Evolutionary conservation across 1,284 basidiomycete species (phyloP), one percentile per base, ranked within the genome.

Genomic region (Heimioporus retisporus): DNA sequence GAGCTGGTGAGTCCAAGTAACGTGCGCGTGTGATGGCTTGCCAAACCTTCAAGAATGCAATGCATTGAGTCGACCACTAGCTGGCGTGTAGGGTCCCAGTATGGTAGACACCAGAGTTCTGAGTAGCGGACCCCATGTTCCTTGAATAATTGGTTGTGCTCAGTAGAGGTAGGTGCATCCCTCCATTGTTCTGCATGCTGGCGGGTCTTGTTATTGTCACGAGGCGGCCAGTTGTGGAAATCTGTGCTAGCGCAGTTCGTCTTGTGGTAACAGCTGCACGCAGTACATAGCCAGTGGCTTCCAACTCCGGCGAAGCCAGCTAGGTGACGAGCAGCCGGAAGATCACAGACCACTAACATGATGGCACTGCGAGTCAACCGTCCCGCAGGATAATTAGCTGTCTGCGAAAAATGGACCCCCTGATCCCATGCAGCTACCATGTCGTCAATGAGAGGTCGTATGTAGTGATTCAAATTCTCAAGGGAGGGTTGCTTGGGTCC

Each of bases 391-490:
- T 57, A 28, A n/a, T 64, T 68, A 1, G 59, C 63, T 5, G 58
- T 72, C 2, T 6, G 46, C 10, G 0, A 65, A 65, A 51, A 70
- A 0, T 7, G 16, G 25, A 72, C 15, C 0, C 69, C 69, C 0
- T 15, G 2, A 2, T 71, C 59, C 69, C 71, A 72, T 11, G 64
- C 55, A 0, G 8, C 13, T 11, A 4, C 50, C 3, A 72, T 11
- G 35, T 65, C 63, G 1, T 69, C 2, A 0, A 73, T 64, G 2
- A 73, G 68, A 0, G 61, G 64, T 1, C 6, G 15, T 0, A 73
- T 40, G 18, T 68, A 73, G 25, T 72, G 68, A 10, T 74, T 74
- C 10, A 74, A 48, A 2, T 72, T 44, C 14, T 73, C 35, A 0
- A 69, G 57, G 0, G 55, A 69, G 0, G 65, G 63, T 19, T 73